These are phyloP conservation scores for Solanum hybrid DNA, from an alignment of 305 asterid genomes.

Conservation along the genomic window DNA sequence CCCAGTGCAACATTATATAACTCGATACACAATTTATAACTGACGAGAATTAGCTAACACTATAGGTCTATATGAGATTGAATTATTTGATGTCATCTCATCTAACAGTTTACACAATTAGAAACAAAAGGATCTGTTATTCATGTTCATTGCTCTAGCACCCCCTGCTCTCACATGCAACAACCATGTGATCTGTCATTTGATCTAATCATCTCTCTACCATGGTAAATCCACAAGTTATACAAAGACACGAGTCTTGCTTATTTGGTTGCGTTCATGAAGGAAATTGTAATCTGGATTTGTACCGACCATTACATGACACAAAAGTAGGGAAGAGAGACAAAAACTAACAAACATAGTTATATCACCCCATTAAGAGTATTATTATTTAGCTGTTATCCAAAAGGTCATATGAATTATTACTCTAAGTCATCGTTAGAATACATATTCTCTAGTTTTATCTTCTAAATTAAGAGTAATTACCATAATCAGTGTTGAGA, in stretches of 20 bases:
- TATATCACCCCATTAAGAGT: not conserved
- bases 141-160: not conserved
- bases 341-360: not conserved
- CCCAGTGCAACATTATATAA: not conserved
- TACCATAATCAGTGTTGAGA: not conserved
- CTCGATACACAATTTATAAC: not conserved
- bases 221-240: not conserved
- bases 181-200: not conserved
- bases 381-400: not conserved
- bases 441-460: not conserved
- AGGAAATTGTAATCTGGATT: not conserved
- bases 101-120: not conserved
- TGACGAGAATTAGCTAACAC: not conserved
- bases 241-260: not conserved
- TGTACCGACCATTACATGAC: not conserved
- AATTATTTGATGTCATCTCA: not conserved
- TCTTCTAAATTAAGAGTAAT: not conserved
- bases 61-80: not conserved
- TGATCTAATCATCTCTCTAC: not conserved
- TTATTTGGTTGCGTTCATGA: not conserved
- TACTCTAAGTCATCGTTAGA: not conserved
- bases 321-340: not conserved
- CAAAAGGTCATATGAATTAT: not conserved
- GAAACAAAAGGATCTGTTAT: not conserved
- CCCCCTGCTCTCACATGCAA: not conserved